Conservation (phyloP, 140 eudicot genomes). For the Oenanthe javanica region DNA sequence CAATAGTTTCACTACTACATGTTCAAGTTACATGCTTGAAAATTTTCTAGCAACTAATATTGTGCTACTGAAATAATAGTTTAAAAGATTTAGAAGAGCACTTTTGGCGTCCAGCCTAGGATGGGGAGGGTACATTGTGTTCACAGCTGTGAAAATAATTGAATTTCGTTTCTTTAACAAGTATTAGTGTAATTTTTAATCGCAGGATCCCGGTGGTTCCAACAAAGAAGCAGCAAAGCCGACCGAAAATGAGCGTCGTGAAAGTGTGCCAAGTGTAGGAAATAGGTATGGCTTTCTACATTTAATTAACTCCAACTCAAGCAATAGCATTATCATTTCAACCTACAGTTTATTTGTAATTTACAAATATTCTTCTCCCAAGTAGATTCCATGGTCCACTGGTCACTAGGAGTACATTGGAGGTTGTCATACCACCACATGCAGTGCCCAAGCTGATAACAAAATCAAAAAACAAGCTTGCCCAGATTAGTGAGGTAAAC, state of each 20-base stretch:
- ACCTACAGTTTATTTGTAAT: background rate
- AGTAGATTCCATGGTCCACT: conserved; percentile 67
- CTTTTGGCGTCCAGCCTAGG: background rate
- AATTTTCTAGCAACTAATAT: background rate
- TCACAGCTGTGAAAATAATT: background rate
- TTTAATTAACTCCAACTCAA: background rate
- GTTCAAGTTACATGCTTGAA: background rate
- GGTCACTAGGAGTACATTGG: conserved; percentile 87
- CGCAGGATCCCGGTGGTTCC: conserved; percentile 51
- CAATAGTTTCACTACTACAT: background rate
- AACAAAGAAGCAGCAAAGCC: conserved; percentile 44
- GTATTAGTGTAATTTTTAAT: background rate
- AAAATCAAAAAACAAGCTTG: conserved; percentile 78
- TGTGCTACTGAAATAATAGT: background rate
- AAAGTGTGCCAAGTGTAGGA: conserved; percentile 45
- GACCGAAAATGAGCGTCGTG: conserved; percentile 59
- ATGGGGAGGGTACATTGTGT: background rate
- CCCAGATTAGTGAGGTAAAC: conserved; percentile 87
- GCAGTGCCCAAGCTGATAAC: conserved; percentile 83
- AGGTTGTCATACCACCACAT: conserved; percentile 90
- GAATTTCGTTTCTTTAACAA: background rate
- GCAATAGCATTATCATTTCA: background rate
- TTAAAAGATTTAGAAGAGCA: background rate
- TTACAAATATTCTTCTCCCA: background rate
- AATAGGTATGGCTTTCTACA: conserved; percentile 42